Base-by-base conservation (phyloP, 1,139 yeast genomes). In the Meyerozyma smithsonii region DNA sequence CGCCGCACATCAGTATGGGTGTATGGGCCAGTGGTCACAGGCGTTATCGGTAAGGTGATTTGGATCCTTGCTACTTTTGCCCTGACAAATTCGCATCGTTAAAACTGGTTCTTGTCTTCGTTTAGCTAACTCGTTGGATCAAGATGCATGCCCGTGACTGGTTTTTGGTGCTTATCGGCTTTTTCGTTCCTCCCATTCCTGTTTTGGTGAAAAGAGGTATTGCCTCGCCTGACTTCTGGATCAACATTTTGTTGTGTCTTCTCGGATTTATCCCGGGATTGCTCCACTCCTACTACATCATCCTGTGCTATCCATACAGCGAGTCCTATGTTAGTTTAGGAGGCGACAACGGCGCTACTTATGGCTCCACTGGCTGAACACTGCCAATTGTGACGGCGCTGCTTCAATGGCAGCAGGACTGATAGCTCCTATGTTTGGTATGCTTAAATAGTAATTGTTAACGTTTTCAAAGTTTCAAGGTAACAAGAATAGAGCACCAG, bases 181-280 rank as follows among this genome's bases (percentile, higher is more conserved):
- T 87, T 46, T 79, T 87, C 55, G 55, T 86, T 39, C 96, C 96
- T 4, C 95, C 95, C 4, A 65, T 87, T 25, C 90, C 95, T 8
- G 96, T 88, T 21, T 74, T 82, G 47, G 63, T 87, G 48, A 86
- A 86, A 61, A 69, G 89, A 47, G 95, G 95, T 1, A 59, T 83
- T 50, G 77, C 77, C 51, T 76, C 88, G 4, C 79, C 81, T 28
- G 94, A 84, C 53, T 50, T 82, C 50, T 69, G 81, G 62, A 81
- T 88, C 52, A 89, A 88, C 61, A 69, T 89, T 40, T 73, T 86
- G 28, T 70, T 89, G 39, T 85, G 90, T 61, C 50, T 83, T 39
- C 69, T 89, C 39, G 96, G 96, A 3, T 84, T 78, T 61, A 58
- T 89, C 45, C 97, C 97, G 0, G 96, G 96, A 6, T 63, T 83